Conservation (phyloP, 2,329 filamentous ascomycete species). For the Magnaporthiopsis rhizophila region DNA sequence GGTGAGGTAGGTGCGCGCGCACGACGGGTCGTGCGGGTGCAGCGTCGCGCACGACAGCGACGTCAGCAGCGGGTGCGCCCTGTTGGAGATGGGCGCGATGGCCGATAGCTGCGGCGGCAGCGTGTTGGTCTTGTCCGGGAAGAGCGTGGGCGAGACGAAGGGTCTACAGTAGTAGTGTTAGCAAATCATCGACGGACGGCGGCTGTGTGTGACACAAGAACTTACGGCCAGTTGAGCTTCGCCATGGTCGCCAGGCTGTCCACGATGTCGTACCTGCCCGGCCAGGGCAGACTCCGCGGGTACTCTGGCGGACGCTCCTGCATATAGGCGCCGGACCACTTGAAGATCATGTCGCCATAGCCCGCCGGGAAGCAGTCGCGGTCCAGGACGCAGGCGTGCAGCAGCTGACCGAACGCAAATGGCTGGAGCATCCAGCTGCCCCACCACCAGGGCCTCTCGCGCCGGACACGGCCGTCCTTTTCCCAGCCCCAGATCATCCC, state of each 20-base stretch:
- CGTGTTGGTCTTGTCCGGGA: conserved; percentile 57
- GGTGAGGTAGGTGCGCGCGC: conserved; percentile 75
- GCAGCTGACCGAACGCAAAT: conserved; percentile 64
- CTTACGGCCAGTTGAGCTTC: conserved; percentile 73
- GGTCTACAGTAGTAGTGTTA: conserved; percentile 37
- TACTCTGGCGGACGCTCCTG: conserved; percentile 63
- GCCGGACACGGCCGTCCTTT: conserved; percentile 29
- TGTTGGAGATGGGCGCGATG: conserved; percentile 70
- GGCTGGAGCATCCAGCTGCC: conserved; percentile 79
- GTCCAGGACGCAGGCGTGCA: conserved; percentile 72
- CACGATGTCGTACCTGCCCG: conserved; percentile 64
- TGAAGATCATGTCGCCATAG: conserved; percentile 49
- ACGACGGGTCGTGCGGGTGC: conserved; percentile 82
- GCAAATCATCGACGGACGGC: neutral
- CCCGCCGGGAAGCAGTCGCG: conserved; percentile 59
- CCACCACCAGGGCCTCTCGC: conserved; percentile 71
- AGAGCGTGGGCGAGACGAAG: conserved; percentile 79
- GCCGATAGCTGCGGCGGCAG: conserved; percentile 58
- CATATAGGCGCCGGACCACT: conserved; percentile 71
- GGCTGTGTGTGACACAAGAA: conserved; percentile 18
- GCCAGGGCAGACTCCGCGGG: conserved; percentile 63
- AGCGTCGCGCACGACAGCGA: conserved; percentile 83
- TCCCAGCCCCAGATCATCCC: conserved; percentile 57
- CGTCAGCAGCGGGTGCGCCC: conserved; percentile 79
- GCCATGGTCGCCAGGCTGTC: conserved; percentile 79